These are phyloP conservation scores for Fagus crenata DNA, from an alignment of 306 rosid species.

Conservation along the genomic window DNA sequence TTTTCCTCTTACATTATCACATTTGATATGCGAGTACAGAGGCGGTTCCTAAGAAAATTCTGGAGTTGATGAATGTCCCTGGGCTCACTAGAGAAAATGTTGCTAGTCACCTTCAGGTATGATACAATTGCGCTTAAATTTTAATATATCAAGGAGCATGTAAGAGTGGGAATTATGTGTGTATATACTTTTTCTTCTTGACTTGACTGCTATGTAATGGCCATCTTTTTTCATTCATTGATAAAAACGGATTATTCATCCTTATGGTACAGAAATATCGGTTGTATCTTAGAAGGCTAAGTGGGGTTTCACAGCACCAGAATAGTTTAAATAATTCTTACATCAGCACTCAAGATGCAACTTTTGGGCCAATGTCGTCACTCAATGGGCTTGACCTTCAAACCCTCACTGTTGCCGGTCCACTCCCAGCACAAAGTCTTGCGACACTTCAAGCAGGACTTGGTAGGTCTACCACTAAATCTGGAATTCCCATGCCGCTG, in stretches of 20 bases:
- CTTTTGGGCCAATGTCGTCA: constrained; percentile 75
- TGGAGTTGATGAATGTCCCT: constrained; percentile 98
- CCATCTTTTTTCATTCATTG: constrained; percentile 15
- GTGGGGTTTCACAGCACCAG: constrained; percentile 85
- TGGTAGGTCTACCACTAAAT: constrained; percentile 61
- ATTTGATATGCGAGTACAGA: constrained; percentile 51
- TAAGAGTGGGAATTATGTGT: constrained; percentile 10
- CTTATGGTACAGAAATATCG: constrained; percentile 80
- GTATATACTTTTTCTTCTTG: constrained; percentile 6
- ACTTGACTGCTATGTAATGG: constrained; percentile 13
- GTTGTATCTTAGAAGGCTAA: constrained; percentile 82
- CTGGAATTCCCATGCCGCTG: constrained; percentile 68
- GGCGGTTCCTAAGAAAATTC: constrained; percentile 97
- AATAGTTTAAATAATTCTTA: constrained; percentile 64
- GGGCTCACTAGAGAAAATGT: constrained; percentile 99
- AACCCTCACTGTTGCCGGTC: constrained; percentile 71
- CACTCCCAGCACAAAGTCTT: constrained; percentile 85
- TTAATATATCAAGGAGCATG: not conserved
- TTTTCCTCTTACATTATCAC: constrained; percentile 22
- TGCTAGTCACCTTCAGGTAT: constrained; percentile 99
- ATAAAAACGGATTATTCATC: constrained; percentile 18
- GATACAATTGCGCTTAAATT: not conserved
- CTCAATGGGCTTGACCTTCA: constrained; percentile 84
- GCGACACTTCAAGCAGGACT: constrained; percentile 96
- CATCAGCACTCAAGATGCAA: constrained; percentile 67